Base-by-base conservation (phyloP, 2,329 filamentous ascomycete genomes). In the Neofusicoccum parvum region DNA sequence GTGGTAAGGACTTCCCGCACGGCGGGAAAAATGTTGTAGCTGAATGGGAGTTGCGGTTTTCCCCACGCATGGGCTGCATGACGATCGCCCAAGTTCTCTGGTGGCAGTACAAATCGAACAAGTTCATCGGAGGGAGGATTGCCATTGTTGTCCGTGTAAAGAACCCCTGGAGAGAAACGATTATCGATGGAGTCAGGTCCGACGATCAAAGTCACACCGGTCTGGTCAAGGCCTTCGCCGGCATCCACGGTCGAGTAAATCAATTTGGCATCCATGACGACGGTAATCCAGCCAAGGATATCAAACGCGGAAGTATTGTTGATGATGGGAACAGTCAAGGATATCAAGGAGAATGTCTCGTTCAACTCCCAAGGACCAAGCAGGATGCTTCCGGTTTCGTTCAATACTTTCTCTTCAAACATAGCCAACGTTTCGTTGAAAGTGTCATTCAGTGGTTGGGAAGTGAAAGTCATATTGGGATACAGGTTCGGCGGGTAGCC, bases 251-350 rank as follows among this genome's bases (percentile, higher is more conserved):
- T 84, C 50, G 83, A 77, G n/a, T 88, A 80, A 3, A 95, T 81
- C 1, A 90, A 83, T 3, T 80, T 79, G 1, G 89, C 89, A 65
- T 91, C 86, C 64, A 91, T 85, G n/a, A 96, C 82, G 2, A 94
- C 80, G 1, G 92, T 96, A 80, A 97, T 86, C 81, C 92, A 97
- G 1, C 92, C 94, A 5, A 97, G 82, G 0, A 94, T 86, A 68
- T 90, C 88, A 3, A 80, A 80, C 48, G 79, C 75, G 2, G 85
- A 84, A 1, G 83, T 82, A 69, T 89, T 90, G 73, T 90, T 88
- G 67, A 91, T 85, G 62, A 97, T 87, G 0, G 93, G 92, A 15
- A 94, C 79, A 0, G 93, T 96, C 66, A 96, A 81, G 2, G 93
- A 97, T 12, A 96, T 75, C 11, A 97, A 80, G 23, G 91, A 91